Evolutionary conservation across 2,329 filamentous ascomycete species (phyloP), one percentile per base, ranked within the genome.

Genomic region (Alternaria triticimaculans): DNA sequence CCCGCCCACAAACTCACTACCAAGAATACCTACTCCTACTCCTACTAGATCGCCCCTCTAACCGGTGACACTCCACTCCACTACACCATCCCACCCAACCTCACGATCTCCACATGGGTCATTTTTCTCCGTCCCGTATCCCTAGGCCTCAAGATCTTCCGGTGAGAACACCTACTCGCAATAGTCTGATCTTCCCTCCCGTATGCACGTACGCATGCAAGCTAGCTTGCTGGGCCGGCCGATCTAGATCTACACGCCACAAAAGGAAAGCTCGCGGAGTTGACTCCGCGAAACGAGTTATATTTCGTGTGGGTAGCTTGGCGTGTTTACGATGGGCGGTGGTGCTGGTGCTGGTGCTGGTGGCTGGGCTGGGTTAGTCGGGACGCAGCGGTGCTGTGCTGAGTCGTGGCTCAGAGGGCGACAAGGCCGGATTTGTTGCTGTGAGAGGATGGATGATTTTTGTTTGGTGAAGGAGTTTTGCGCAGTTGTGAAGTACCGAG

Each of bases 191-290:
- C 49, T 53, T 1, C 49, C 5, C 49, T 41, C 30, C 3, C 20
- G 49, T 21, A 37, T 53, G 49, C 49, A 37, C 14, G 28, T 50
- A 37, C 30, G 30, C 18, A 20, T 15, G 49, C 49, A 37, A 33
- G 49, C 49, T 21, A 30, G 28, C 28, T 50, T 20, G 48, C 48
- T 25, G 23, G 45, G 4, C 23, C 20, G 49, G 49, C 0, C 49
- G 49, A 53, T 53, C 49, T 37, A 53, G 49, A 53, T 53, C 28
- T 37, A 33, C 49, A 53, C 20, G 49, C 49, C 28, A 53, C 49
- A 53, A 23, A 14, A 28, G 20, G 33, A 11, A n/a, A 30, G 8
- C 10, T 12, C 11, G 10, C 49, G 28, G 49, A 21, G 49, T 11
- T 20, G 21, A 41, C 30, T 53, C 49, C 30, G 49, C 9, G 49